These are phyloP conservation scores for Backusella circina DNA, from an alignment of 192 early-diverging fungal genomes.

Conservation along the genomic window DNA sequence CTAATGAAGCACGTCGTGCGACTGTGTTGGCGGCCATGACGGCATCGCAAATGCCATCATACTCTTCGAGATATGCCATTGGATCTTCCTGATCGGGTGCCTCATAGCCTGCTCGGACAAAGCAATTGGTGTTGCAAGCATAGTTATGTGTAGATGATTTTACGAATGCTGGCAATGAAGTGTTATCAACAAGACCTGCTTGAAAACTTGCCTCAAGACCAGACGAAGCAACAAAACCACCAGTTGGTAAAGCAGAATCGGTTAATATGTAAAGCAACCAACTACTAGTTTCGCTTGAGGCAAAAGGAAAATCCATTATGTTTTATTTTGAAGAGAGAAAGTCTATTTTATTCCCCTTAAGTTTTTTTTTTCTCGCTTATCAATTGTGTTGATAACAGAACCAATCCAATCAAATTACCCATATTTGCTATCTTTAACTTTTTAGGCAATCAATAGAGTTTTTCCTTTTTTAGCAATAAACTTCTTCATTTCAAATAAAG, in stretches of 20 bases:
- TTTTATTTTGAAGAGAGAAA: neutral
- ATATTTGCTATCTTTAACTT: neutral
- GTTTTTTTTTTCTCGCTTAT: neutral
- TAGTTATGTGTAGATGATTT: slow-evolving; percentile 61
- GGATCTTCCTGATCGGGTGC: slow-evolving; percentile 25
- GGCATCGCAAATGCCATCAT: slow-evolving; percentile 31
- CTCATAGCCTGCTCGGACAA: slow-evolving; percentile 57
- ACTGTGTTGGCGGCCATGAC: slow-evolving; percentile 50
- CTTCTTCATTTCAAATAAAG: neutral
- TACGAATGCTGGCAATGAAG: slow-evolving; percentile 47
- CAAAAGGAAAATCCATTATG: slow-evolving; percentile 16
- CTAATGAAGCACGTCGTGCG: slow-evolving; percentile 60
- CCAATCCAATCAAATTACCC: neutral
- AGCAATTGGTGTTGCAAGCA: slow-evolving; percentile 66
- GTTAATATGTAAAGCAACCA: slow-evolving; percentile 84
- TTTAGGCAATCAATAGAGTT: neutral
- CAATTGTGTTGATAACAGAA: neutral
- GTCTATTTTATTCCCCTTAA: neutral
- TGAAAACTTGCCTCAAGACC: slow-evolving; percentile 87
- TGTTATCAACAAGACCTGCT: slow-evolving; percentile 49
- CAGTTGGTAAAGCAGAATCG: slow-evolving; percentile 92
- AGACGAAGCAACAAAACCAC: slow-evolving; percentile 91
- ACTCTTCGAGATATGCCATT: slow-evolving; percentile 19
- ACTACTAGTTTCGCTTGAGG: slow-evolving; percentile 26
- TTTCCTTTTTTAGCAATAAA: neutral